Percentiles rank a stretch among this genome's conserved stretches.
phyloP scores from a whole-genome alignment of 1,284 basidiomycete species.

The Pterulicium gracile region DNA sequence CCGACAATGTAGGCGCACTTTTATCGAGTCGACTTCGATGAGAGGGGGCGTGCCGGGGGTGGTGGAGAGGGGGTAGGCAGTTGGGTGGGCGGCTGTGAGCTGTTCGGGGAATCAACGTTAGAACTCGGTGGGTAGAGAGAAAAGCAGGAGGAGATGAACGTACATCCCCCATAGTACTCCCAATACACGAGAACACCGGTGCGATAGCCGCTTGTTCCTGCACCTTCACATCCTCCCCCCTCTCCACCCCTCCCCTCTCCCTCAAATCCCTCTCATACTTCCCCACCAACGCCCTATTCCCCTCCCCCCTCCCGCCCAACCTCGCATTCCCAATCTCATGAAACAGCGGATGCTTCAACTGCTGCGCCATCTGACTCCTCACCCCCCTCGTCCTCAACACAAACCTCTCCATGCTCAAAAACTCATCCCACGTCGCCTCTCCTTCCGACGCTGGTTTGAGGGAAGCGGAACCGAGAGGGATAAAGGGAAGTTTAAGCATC shows the following conservation, averaged over 20 bases:
- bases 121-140: not conserved
- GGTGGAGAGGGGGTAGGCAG: slow-evolving; percentile 12
- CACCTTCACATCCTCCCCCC: slow-evolving; percentile 10
- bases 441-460: slow-evolving; percentile 19
- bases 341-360: slow-evolving; percentile 35
- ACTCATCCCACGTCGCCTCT: slow-evolving; percentile 27
- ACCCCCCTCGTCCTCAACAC: slow-evolving; percentile 28
- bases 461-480: slow-evolving; percentile 31
- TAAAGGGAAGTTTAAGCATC: slow-evolving; percentile 34
- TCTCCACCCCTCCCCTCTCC: slow-evolving; percentile 16
- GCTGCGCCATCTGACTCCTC: slow-evolving; percentile 23
- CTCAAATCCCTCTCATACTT: slow-evolving; percentile 13
- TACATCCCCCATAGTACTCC: slow-evolving; percentile 37
- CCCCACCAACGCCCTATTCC: slow-evolving; percentile 14
- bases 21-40: not conserved
- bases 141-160: slow-evolving; percentile 23
- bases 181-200: slow-evolving; percentile 26
- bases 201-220: slow-evolving; percentile 15
- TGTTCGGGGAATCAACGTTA: not conserved
- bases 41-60: slow-evolving; percentile 7
- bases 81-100: slow-evolving; percentile 6
- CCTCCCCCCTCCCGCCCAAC: slow-evolving; percentile 17
- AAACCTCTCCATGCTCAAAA: slow-evolving; percentile 37
- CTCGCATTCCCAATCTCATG: slow-evolving; percentile 28
- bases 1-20: slow-evolving; percentile 24